Conservation (phyloP, 2,329 filamentous ascomycete species). For the Alternaria tenuissima region DNA sequence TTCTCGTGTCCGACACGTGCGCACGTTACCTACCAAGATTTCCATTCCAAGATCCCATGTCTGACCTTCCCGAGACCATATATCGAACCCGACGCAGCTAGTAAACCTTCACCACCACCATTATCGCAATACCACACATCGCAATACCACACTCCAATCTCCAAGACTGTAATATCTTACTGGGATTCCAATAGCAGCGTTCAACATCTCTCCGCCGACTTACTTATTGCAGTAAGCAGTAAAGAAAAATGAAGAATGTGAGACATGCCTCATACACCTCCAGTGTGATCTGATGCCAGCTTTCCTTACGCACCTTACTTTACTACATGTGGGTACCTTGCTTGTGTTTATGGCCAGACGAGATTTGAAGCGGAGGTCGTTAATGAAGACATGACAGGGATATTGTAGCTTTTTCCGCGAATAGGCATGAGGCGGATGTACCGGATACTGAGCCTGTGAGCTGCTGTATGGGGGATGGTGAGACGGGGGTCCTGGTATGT, state of each 20-base stretch:
- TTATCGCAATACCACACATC: conserved; percentile 4
- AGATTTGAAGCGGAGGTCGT: conserved; percentile 7
- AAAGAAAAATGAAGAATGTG: conserved; percentile 14
- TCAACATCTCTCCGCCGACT: conserved; percentile 19
- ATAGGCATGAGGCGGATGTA: conserved; percentile 11
- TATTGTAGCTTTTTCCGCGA: conserved; percentile 14
- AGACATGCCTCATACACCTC: conserved; percentile 13
- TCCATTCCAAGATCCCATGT: not conserved
- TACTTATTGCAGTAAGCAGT: conserved; percentile 22
- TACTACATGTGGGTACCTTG: conserved; percentile 5
- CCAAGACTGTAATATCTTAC: conserved; percentile 24
- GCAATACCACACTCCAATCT: not conserved
- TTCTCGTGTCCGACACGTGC: not conserved
- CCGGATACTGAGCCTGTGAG: not conserved
- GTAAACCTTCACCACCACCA: conserved; percentile 11
- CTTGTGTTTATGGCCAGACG: not conserved
- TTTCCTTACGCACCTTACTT: not conserved
- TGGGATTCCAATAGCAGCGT: conserved; percentile 33
- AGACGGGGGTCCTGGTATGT: conserved; percentile 11
- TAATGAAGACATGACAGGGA: not conserved
- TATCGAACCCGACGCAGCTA: not conserved
- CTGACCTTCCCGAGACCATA: not conserved
- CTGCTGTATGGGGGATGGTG: conserved; percentile 9
- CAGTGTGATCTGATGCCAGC: conserved; percentile 18
- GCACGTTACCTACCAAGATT: not conserved